Evolutionary conservation across 805 yeast genomes (phyloP).

Genomic region (Yarrowia sp.): DNA sequence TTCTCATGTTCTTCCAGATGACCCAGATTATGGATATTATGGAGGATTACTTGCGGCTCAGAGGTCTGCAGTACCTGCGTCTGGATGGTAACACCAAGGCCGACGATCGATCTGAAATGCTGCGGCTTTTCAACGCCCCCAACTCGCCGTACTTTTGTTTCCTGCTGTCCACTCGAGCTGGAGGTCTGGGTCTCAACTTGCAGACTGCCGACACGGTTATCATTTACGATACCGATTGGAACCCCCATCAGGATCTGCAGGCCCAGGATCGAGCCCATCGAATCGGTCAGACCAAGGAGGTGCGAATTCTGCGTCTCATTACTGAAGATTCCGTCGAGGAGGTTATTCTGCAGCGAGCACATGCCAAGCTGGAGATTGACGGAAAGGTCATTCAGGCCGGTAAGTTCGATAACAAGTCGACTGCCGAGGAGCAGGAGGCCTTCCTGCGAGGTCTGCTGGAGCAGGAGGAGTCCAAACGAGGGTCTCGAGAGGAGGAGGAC

Average conservation of each 20-base stretch:
- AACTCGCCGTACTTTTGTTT: conserved; percentile 85
- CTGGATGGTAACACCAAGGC: conserved; percentile 95
- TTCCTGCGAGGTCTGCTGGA: conserved; percentile 81
- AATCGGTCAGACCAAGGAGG: conserved; percentile 97
- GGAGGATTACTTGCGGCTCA: conserved; percentile 84
- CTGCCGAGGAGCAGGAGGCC: conserved; percentile 96
- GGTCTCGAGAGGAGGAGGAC: conserved; percentile 56
- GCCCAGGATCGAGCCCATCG: conserved; percentile 99
- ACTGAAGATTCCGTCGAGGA: conserved; percentile 94
- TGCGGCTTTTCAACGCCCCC: conserved; percentile 78
- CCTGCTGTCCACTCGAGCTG: conserved; percentile 91
- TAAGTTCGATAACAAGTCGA: conserved; percentile 93
- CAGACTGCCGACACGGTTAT: conserved; percentile 98
- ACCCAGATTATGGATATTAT: conserved; percentile 97
- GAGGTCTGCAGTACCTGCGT: conserved; percentile 76
- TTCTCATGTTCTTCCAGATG: conserved; percentile 93
- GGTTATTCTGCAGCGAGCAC: conserved; percentile 87
- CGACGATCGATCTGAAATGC: conserved; percentile 84
- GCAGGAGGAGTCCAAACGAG: conserved; percentile 65
- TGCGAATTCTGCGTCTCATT: conserved; percentile 83
- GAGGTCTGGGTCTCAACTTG: conserved; percentile 92
- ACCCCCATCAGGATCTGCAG: conserved; percentile 98
- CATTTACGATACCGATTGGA: conserved; percentile 98
- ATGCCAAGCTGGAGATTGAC: conserved; percentile 88
- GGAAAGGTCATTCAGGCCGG: conserved; percentile 99